A percentile compares a stretch with the other conserved stretches of the same genome.
Conservation (phyloP, 2,329 filamentous ascomycete genomes). For the Furcasterigmium furcatum region DNA sequence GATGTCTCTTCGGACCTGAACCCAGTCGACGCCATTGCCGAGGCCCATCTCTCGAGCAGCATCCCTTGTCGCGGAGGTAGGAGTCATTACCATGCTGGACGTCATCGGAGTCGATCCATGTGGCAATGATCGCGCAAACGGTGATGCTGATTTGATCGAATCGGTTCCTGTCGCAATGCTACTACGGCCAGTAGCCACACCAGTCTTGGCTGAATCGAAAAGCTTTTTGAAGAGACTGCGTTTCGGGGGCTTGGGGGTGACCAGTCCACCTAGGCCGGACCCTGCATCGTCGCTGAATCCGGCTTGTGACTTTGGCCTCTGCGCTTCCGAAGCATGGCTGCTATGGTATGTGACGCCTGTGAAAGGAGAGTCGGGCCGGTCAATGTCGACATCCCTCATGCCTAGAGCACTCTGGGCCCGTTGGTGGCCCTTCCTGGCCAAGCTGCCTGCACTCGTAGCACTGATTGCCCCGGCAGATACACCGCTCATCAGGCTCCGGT, state of each 20-base stretch:
- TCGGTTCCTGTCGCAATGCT: constrained; percentile 67
- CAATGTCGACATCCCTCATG: constrained; percentile 42
- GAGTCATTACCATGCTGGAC: constrained; percentile 22
- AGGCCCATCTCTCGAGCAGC: constrained; percentile 69
- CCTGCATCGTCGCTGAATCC: constrained; percentile 64
- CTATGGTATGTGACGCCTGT: constrained; percentile 88
- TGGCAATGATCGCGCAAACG: constrained; percentile 37
- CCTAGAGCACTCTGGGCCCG: constrained; percentile 65
- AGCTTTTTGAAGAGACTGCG: constrained; percentile 95
- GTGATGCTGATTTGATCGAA: constrained; percentile 36
- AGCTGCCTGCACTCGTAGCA: constrained; percentile 90
- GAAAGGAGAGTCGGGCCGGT: constrained; percentile 61
- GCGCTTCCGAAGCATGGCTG: constrained; percentile 69
- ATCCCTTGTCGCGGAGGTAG: constrained; percentile 37
- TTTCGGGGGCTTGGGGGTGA: constrained; percentile 73
- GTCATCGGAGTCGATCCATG: constrained; percentile 42
- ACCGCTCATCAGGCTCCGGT: constrained; percentile 90
- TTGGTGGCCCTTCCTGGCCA: constrained; percentile 70
- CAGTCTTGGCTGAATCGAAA: constrained; percentile 89
- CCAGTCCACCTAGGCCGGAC: constrained; percentile 73
- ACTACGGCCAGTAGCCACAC: constrained; percentile 83
- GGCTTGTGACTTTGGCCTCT: constrained; percentile 62
- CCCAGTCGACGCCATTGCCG: constrained; percentile 72
- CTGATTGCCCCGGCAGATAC: constrained; percentile 87
- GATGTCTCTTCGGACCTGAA: constrained; percentile 93